Evolutionary conservation across 2,329 filamentous ascomycete genomes (phyloP), one percentile per base, ranked within the genome.

Genomic region (Botryotinia calthae): DNA sequence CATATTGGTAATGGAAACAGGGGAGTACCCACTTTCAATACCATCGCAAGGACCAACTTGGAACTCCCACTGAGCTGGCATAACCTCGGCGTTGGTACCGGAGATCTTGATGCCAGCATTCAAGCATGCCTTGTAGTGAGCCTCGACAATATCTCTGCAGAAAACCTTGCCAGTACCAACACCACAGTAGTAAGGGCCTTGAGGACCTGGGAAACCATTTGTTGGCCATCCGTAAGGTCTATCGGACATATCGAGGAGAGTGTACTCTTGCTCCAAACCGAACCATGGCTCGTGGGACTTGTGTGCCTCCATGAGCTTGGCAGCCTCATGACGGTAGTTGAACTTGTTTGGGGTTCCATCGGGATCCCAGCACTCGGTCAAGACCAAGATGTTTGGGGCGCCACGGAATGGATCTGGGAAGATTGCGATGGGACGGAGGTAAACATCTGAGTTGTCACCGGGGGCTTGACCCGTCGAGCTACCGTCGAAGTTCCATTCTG

Each of bases 21-120:
- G 68, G 54, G 54, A 61, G 66, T 58, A 75, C 89, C 85, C 84
- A 93, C 91, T 92, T 82, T 91, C 86, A 80, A 98, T 98, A 76
- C 94, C 95, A 71, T 86, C 84, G 85, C 93, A 97, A 76, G 95
- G 95, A 73, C 95, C 95, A 80, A 98, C 93, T 83, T 98, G 95
- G 90, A 93, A 98, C 84, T 98, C 95, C 95, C 95, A 98, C 85
- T 98, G 95, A 74, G 93, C 94, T 76, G 94, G 93, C 93, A 98
- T 97, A 81, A 99, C 96, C 88, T 99, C 96, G 77, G 96, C 96
- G 84, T 99, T 99, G 86, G 96, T 98, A 81, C 96, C 96, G 40
- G 95, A 97, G 84, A 99, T 98, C 83, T 95, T 91, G 85, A 99
- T 88, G 74, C 92, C 91, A 74, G 95, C 90, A 83, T 94, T 97